Conservation (phyloP, 495 filamentous ascomycete species). For the Aspergillus cavernicola region DNA sequence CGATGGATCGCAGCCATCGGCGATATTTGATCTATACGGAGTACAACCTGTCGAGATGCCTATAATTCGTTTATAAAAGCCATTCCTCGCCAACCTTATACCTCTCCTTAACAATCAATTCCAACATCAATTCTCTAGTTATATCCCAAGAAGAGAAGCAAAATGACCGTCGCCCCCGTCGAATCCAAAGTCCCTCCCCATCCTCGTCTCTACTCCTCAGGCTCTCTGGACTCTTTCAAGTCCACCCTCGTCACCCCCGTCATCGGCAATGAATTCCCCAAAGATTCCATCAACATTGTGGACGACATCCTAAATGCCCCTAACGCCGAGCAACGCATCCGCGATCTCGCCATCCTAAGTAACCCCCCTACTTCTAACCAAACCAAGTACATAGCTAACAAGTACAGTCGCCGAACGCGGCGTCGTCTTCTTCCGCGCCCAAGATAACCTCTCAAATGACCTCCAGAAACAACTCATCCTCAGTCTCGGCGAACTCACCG, state of each 20-base stretch:
- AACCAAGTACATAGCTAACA: neutral
- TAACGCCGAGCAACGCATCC: conserved; percentile 54
- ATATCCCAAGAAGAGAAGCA: neutral
- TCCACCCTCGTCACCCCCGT: conserved; percentile 18
- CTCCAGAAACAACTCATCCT: conserved; percentile 61
- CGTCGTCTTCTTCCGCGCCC: conserved; percentile 71
- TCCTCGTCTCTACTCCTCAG: conserved; percentile 10
- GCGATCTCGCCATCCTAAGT: conserved; percentile 54
- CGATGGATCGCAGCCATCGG: neutral
- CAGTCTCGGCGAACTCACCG: conserved; percentile 55
- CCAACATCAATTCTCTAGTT: neutral
- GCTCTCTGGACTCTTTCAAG: conserved; percentile 13
- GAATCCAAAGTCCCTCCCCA: neutral
- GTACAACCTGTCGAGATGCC: too few species aligned
- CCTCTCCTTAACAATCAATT: too few species aligned
- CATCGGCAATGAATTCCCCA: conserved; percentile 56
- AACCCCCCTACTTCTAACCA: neutral
- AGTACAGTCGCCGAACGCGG: conserved; percentile 63
- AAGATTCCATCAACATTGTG: conserved; percentile 42
- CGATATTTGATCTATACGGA: neutral
- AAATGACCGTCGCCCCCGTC: conserved; percentile 6
- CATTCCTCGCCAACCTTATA: neutral
- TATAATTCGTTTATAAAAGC: neutral
- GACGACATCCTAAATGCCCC: conserved; percentile 50
- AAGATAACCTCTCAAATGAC: conserved; percentile 57